Evolutionary conservation across 108 stramenopile genomes (phyloP), one percentile per base, ranked within the genome.

Genomic region (Stephanodiscus triporus): DNA sequence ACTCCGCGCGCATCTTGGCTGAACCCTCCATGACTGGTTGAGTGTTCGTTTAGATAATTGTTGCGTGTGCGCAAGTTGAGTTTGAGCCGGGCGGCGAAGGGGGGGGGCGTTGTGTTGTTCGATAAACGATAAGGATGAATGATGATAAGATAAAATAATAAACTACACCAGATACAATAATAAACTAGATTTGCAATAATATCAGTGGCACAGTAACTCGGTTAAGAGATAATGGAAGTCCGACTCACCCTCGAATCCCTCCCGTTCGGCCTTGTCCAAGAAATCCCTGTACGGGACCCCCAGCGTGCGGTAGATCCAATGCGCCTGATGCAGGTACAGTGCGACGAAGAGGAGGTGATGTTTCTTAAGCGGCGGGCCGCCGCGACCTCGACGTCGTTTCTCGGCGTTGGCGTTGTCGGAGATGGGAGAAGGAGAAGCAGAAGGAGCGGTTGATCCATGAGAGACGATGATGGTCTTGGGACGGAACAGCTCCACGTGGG

Each of bases 181-280:
- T 4, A 45, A 62, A 24, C 45, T n/a, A n/a, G n/a, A n/a, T n/a
- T n/a, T n/a, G n/a, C n/a, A n/a, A n/a, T n/a, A n/a, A n/a, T n/a
- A n/a, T n/a, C n/a, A n/a, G n/a, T n/a, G n/a, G n/a, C n/a, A n/a
- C n/a, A n/a, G n/a, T n/a, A n/a, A n/a, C n/a, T n/a, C n/a, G n/a
- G n/a, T n/a, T n/a, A n/a, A n/a, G n/a, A n/a, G n/a, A n/a, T n/a
- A n/a, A n/a, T n/a, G n/a, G n/a, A 11, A 4, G 58, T 20, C 20
- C 17, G n/a, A 70, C 85, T 58, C 43, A 88, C 87, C 87, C 73
- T 90, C 82, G 57, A 94, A 94, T 9, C 93, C 93, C 74, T 94
- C 93, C 13, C 89, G 82, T 53, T 94, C 93, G n/a, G 90, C 93
- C 87, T 91, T 94, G 82, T 86, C 89, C 29, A 94, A 66, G 73